A percentile compares a stretch with the other conserved stretches of the same genome.
Evolutionary conservation across 164 flowering plant species (phyloP).

Genomic region (Stephania japonica): DNA sequence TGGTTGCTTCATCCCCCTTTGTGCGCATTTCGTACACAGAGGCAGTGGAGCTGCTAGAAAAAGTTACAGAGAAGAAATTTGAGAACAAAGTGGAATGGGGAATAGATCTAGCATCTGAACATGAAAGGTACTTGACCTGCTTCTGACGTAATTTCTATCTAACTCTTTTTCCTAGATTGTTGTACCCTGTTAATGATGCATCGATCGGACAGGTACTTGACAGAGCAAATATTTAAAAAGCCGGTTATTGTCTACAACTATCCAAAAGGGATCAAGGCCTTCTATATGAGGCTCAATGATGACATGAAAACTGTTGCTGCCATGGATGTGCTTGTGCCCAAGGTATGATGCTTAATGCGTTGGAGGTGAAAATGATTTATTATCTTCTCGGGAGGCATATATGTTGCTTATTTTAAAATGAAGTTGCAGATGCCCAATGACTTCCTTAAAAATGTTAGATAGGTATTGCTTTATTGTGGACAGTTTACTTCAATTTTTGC

Average conservation of each 20-base stretch:
- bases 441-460: neutral
- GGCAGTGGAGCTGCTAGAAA: conserved; percentile 61
- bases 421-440: neutral
- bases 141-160: neutral
- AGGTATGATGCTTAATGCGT: conserved; percentile 33
- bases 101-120: conserved; percentile 89
- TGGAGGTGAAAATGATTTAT: neutral
- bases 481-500: neutral
- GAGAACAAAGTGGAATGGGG: conserved; percentile 85
- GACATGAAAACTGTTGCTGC: conserved; percentile 90
- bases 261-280: conserved; percentile 90
- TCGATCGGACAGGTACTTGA: conserved; percentile 57
- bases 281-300: conserved; percentile 94
- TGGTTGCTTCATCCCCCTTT: conserved; percentile 78
- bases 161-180: neutral
- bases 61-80: conserved; percentile 52
- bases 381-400: neutral
- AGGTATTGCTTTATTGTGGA: neutral
- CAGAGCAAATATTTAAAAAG: conserved; percentile 71
- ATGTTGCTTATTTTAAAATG: neutral
- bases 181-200: conserved; percentile 8
- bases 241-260: conserved; percentile 94
- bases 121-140: conserved; percentile 61
- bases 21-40: conserved; percentile 70
- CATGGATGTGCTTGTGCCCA: conserved; percentile 97